Evolutionary conservation across 805 yeast species (phyloP).

Genomic region (Kodamaea neixiangensis): DNA sequence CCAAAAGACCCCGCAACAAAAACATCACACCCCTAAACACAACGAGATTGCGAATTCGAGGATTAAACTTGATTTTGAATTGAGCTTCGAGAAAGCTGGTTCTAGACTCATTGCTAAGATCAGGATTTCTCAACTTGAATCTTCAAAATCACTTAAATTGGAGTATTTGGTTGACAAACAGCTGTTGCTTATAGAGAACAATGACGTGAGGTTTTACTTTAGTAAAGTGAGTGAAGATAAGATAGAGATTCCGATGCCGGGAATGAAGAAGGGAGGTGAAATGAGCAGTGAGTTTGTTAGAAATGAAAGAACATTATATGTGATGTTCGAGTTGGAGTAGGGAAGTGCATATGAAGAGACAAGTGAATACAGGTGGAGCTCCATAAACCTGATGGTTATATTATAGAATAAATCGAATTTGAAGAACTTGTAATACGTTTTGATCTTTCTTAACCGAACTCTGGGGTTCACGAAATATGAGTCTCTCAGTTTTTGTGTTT

Average conservation of each 20-base stretch:
- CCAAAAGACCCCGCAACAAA: background rate
- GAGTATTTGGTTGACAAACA: background rate
- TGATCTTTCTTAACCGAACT: too few relatives aligned
- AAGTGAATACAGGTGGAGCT: background rate
- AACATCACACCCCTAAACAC: background rate
- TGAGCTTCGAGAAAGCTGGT: conserved; percentile 3
- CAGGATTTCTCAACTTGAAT: conserved; percentile 18
- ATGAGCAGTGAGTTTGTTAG: conserved; percentile 16
- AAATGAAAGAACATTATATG: conserved; percentile 17
- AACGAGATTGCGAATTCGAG: background rate
- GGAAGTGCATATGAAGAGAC: background rate
- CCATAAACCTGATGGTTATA: too few relatives aligned
- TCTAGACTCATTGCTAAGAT: conserved; percentile 18
- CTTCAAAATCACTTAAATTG: conserved; percentile 1
- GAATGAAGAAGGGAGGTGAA: conserved; percentile 2
- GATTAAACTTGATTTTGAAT: conserved; percentile 3
- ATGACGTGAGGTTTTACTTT: conserved; percentile 17
- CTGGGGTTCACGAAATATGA: too few relatives aligned
- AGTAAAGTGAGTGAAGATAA: conserved; percentile 8
- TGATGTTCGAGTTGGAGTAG: conserved; percentile 12
- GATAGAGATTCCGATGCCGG: conserved; percentile 13
- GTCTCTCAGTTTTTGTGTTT: too few relatives aligned
- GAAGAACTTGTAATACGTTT: too few relatives aligned
- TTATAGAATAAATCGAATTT: too few relatives aligned
- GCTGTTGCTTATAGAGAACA: background rate